Conservation (phyloP, 2,329 filamentous ascomycete species). For the Trichophyton benhamiae region DNA sequence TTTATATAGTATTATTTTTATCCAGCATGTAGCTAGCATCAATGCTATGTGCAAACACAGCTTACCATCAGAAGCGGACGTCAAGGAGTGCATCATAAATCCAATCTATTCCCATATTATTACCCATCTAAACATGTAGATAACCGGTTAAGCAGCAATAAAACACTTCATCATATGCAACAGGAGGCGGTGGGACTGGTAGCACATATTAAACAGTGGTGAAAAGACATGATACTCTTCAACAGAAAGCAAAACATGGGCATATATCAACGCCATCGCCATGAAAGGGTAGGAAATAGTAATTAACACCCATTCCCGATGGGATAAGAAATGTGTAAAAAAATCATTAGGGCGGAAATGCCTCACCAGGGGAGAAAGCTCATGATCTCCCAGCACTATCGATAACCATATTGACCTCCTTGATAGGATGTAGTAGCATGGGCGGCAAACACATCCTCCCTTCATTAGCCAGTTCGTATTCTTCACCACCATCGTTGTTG, state of each 20-base stretch:
- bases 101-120: background rate
- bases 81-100: background rate
- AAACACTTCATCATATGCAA: background rate
- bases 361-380: background rate
- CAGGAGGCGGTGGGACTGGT: background rate
- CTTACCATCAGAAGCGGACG: too few relatives aligned
- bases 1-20: background rate
- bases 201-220: background rate
- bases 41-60: background rate
- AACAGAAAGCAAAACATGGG: background rate
- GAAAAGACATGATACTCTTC: background rate
- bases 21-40: too few relatives aligned
- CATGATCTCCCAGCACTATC: constrained; percentile 15
- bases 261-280: background rate
- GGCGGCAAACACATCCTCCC: constrained; percentile 84
- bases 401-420: constrained; percentile 51
- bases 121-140: background rate
- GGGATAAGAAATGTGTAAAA: background rate
- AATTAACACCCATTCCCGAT: background rate
- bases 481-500: constrained; percentile 64
- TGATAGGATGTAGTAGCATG: constrained; percentile 81
- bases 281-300: background rate
- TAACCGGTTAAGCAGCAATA: background rate
- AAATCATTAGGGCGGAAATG: background rate
- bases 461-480: constrained; percentile 60